phyloP scores from a whole-genome alignment of 1,284 basidiomycete species.

The Agroathelia rolfsii region DNA sequence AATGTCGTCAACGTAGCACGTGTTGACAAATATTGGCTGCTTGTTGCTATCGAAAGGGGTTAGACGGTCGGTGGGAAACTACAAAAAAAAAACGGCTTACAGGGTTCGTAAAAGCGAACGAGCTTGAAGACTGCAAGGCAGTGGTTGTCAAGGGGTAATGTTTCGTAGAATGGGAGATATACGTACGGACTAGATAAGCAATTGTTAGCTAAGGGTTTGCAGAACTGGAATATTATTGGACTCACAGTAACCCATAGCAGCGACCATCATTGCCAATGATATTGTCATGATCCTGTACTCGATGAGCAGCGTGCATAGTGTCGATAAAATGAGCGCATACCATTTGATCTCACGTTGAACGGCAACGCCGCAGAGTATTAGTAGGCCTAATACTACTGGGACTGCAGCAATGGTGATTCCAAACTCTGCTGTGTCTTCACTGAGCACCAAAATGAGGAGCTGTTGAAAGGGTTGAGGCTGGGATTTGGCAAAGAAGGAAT shows the following conservation, averaged over 20 bases:
- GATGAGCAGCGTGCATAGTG: slow-evolving; percentile 4
- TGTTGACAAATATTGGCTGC: slow-evolving; percentile 13
- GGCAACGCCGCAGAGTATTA: slow-evolving; percentile 58
- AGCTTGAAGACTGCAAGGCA: slow-evolving; percentile 21
- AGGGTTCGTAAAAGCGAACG: slow-evolving; percentile 16
- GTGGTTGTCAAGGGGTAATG: no score
- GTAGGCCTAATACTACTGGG: slow-evolving; percentile 62
- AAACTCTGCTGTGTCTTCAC: slow-evolving; percentile 57
- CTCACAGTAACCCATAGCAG: slow-evolving; percentile 65
- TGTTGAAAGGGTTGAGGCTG: slow-evolving; percentile 18
- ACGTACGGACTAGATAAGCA: no score
- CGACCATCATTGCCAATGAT: slow-evolving; percentile 64
- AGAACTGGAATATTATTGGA: no score
- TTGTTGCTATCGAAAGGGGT: no score
- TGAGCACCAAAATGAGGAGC: slow-evolving; percentile 69
- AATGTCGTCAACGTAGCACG: slow-evolving; percentile 17
- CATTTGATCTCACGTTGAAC: slow-evolving; percentile 72
- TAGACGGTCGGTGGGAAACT: no score
- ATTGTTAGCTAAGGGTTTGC: no score
- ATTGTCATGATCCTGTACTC: slow-evolving; percentile 54
- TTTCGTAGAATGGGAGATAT: no score
- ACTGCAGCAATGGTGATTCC: slow-evolving; percentile 74
- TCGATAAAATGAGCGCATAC: no score
- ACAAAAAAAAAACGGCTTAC: no score
- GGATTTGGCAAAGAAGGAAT: slow-evolving; percentile 9